phyloP scores from a whole-genome alignment of 164 flowering plant species.

The Tinospora cordifolia region DNA sequence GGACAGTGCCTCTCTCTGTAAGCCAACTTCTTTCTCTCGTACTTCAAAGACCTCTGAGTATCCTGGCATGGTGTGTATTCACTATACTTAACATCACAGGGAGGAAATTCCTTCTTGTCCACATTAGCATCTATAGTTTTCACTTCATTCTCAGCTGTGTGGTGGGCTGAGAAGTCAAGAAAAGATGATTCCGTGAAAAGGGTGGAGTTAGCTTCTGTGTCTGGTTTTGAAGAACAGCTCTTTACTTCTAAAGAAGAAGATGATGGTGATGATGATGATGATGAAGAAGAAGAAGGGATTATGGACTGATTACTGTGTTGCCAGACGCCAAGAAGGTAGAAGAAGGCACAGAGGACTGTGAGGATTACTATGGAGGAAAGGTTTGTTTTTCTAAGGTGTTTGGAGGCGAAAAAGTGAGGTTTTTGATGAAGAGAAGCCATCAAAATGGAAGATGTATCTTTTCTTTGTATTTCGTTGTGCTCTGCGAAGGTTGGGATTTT shows the following conservation, averaged over 20 bases:
- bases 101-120: slow-evolving; percentile 29
- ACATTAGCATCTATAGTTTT: slow-evolving; percentile 10
- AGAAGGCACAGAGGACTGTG: slow-evolving; percentile 43
- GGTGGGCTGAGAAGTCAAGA: slow-evolving; percentile 66
- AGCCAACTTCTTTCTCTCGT: slow-evolving; percentile 39
- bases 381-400: slow-evolving; percentile 24
- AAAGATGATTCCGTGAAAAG: neutral
- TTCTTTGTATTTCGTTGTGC: neutral
- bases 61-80: slow-evolving; percentile 95
- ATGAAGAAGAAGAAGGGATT: neutral
- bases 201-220: no score
- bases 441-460: neutral
- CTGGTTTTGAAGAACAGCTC: no score
- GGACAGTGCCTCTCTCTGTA: slow-evolving; percentile 94
- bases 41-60: slow-evolving; percentile 49
- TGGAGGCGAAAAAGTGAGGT: neutral
- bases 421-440: neutral
- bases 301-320: slow-evolving; percentile 24
- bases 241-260: no score
- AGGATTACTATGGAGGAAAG: slow-evolving; percentile 24
- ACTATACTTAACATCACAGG: slow-evolving; percentile 42
- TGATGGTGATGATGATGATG: neutral
- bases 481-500: neutral
- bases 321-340: slow-evolving; percentile 51
- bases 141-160: slow-evolving; percentile 18